These are phyloP conservation scores for Yamadazyma mexicana DNA, from an alignment of 1,139 yeast species.

Conservation along the genomic window DNA sequence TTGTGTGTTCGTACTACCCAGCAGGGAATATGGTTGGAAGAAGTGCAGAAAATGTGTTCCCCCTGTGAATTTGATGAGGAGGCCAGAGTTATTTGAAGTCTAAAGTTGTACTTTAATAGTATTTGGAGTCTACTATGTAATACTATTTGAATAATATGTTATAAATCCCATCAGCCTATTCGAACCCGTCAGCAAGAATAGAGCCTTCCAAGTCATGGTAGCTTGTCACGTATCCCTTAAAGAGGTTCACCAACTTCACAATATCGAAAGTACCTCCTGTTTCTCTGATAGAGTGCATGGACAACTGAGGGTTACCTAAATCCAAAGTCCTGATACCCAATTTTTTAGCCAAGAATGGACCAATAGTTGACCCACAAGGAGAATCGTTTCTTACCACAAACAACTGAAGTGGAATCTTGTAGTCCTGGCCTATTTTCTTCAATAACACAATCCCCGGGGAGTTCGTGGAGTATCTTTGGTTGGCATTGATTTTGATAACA, in stretches of 20 bases:
- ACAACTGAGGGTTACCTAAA: conserved; percentile 89
- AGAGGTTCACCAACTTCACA: conserved; percentile 58
- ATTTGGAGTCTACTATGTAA: too few relatives aligned
- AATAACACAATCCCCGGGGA: conserved; percentile 83
- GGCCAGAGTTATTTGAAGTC: too few relatives aligned
- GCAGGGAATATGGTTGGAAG: conserved; percentile 58
- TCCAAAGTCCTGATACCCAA: conserved; percentile 89
- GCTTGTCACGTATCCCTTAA: conserved; percentile 57
- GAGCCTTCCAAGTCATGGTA: conserved; percentile 29
- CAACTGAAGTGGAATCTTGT: conserved; percentile 69
- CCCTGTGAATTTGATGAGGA: too few relatives aligned
- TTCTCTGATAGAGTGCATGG: conserved; percentile 96
- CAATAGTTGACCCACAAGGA: conserved; percentile 96
- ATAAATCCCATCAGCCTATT: conserved; percentile 1
- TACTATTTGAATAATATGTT: too few relatives aligned
- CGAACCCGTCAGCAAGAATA: conserved; percentile 27
- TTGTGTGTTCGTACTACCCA: conserved; percentile 61
- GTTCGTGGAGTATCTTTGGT: conserved; percentile 93
- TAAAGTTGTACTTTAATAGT: too few relatives aligned
- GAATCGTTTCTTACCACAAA: conserved; percentile 91
- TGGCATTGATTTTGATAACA: conserved; percentile 89
- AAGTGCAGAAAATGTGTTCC: conserved; percentile 28
- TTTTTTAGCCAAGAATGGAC: conserved; percentile 87
- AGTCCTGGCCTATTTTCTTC: conserved; percentile 67
- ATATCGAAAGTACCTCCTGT: conserved; percentile 85